These are phyloP conservation scores for Craterostigma plantagineum DNA, from an alignment of 257 asterid species.

Conservation along the genomic window DNA sequence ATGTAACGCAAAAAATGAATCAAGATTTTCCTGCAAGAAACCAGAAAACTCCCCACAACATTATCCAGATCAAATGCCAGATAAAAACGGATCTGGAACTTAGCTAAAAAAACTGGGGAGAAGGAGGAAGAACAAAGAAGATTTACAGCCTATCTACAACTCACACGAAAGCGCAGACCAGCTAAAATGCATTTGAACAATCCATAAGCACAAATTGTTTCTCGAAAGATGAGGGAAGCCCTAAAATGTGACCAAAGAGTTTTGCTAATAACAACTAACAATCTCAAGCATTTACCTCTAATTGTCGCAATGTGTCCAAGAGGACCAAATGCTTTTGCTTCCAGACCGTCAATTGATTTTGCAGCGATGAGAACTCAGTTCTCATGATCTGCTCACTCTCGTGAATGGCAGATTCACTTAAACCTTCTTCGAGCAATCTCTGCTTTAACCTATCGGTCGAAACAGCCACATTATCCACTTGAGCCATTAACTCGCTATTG, in stretches of 20 bases:
- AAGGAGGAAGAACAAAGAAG: no score
- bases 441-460: constrained; percentile 72
- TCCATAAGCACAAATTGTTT: not conserved
- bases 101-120: no score
- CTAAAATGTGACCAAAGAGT: not conserved
- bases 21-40: no score
- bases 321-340: constrained; percentile 82
- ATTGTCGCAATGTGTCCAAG: constrained; percentile 68
- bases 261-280: not conserved
- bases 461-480: constrained; percentile 37
- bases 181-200: no score
- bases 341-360: constrained; percentile 51
- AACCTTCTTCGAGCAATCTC: constrained; percentile 58
- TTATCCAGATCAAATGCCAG: no score
- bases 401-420: constrained; percentile 50
- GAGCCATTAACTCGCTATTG: constrained; percentile 88
- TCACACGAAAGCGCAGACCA: no score
- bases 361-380: constrained; percentile 65
- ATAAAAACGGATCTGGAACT: no score
- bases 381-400: constrained; percentile 75
- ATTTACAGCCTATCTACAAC: no score
- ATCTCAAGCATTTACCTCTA: constrained; percentile 69
- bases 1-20: no score
- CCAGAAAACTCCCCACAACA: no score
- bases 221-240: not conserved